Base-by-base conservation (phyloP, 768 basidiomycete genomes). In the Fibroporia radiculosa region DNA sequence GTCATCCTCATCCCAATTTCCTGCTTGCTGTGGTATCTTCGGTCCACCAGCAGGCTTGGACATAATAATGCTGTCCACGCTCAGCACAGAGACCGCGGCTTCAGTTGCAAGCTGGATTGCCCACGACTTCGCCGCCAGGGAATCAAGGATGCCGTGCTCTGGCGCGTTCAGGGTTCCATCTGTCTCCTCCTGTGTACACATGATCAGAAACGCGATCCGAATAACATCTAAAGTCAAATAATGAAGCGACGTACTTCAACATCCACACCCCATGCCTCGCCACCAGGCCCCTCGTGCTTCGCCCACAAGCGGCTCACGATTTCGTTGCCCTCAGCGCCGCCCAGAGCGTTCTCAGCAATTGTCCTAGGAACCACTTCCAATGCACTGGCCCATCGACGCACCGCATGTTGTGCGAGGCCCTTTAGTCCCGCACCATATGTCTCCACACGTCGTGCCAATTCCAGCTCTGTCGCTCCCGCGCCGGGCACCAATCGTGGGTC, bases 61-160 rank as follows among this genome's bases (percentile, higher is more conserved):
- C 80, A 93, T 92, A 69, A 97, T 96, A 62, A 98, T 97, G 58
- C 88, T 91, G 66, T 99, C 96, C 6, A 99, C 96, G 50, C 84
- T 86, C 44, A 99, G 77, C 24, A 96, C 88, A 0, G 89, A 83
- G 31, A 87, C 75, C 1, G 93, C 92, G 14, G 92, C 90, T 59
- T 96, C 92, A 0, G 91, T 91, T 13, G 84, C 93, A n/a, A 93
- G 75, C 47, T 77, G 73, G 55, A 96, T 78, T 1, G 90, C 91
- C 91, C 92, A 95, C 4, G 81, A 69, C 63, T 93, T 95, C 14
- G 90, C 86, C 7, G 81, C 87, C 6, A 93, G 71, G n/a, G 92
- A 82, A 61, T 96, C 92, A 33, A 81, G 78, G 48, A 93, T 90
- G 54, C 79, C 70, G 66, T 73, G 68, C 42, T 79, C 70, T 22